Percentiles rank a stretch among this genome's conserved stretches.
phyloP scores from a whole-genome alignment of 805 yeast species.

The Ascoidea asiatica region DNA sequence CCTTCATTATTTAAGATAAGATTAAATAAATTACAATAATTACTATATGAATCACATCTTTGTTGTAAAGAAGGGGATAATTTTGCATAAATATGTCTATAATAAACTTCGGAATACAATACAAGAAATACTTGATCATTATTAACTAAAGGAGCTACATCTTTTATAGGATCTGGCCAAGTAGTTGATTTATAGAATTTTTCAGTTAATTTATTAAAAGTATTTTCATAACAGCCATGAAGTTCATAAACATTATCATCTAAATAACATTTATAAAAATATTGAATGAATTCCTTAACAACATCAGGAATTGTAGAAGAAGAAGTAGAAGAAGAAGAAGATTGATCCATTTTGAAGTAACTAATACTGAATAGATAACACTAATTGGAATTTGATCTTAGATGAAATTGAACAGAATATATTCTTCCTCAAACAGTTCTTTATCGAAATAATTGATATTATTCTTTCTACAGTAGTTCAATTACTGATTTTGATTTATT shows the following conservation, averaged over 20 bases:
- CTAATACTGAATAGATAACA: too few species aligned
- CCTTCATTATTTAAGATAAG: constrained; percentile 26
- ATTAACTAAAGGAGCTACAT: constrained; percentile 28
- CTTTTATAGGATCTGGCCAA: constrained; percentile 32
- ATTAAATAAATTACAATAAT: constrained; percentile 34
- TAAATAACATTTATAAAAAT: constrained; percentile 27
- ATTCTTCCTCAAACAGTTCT: too few species aligned
- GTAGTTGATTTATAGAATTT: constrained; percentile 25
- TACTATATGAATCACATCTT: constrained; percentile 31
- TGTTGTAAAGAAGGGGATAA: constrained; percentile 29
- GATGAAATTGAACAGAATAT: too few species aligned
- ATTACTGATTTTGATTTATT: too few species aligned
- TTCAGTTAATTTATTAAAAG: constrained; percentile 31
- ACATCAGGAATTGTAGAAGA: constrained; percentile 24
- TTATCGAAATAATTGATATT: too few species aligned
- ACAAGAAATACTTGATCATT: constrained; percentile 30
- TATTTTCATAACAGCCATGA: constrained; percentile 28
- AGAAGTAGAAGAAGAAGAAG: too few species aligned
- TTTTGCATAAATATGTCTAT: constrained; percentile 34
- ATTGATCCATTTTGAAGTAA: background rate
- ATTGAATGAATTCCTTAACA: constrained; percentile 26
- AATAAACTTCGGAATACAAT: constrained; percentile 34
- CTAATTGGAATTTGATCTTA: too few species aligned
- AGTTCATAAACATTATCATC: constrained; percentile 30
- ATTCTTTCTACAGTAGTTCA: too few species aligned